These are phyloP conservation scores for Trichoderma afroharzianum DNA, from an alignment of 2,329 filamentous ascomycete species.

Conservation along the genomic window DNA sequence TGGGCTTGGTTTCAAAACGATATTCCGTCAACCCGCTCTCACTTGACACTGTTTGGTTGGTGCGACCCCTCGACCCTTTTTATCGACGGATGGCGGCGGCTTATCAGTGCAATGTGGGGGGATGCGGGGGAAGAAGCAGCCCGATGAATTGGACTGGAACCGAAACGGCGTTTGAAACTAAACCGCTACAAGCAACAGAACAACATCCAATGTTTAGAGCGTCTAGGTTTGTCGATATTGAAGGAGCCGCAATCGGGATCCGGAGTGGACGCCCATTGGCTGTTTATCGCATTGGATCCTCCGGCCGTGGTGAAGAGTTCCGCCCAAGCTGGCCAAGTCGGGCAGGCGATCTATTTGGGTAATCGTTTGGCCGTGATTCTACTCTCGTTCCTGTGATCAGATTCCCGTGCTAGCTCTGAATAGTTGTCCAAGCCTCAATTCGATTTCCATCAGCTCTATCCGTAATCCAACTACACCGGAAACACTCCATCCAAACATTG, in stretches of 20 bases:
- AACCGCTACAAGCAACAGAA: not conserved
- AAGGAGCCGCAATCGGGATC: not conserved
- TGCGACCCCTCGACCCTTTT: not conserved
- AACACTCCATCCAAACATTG: not conserved
- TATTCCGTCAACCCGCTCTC: not conserved
- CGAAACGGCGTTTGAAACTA: not conserved
- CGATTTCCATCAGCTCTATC: not conserved
- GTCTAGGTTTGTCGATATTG: not conserved
- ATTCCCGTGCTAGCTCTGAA: not conserved
- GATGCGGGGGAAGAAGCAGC: not conserved
- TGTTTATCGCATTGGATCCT: not conserved
- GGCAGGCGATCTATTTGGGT: constrained; percentile 6
- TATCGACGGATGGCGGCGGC: constrained; percentile 18
- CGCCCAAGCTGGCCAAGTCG: not conserved
- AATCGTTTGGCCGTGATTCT: not conserved
- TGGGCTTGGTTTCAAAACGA: not conserved
- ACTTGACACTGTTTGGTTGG: not conserved
- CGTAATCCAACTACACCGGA: not conserved
- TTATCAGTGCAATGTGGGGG: constrained; percentile 17
- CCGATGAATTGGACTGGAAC: not conserved
- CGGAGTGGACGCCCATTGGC: not conserved
- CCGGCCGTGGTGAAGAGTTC: not conserved
- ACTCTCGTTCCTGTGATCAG: constrained; percentile 1
- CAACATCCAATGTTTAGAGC: not conserved
- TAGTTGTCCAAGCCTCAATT: not conserved